phyloP scores from a whole-genome alignment of 2,329 filamentous ascomycete genomes.

The Fusarium sp. region DNA sequence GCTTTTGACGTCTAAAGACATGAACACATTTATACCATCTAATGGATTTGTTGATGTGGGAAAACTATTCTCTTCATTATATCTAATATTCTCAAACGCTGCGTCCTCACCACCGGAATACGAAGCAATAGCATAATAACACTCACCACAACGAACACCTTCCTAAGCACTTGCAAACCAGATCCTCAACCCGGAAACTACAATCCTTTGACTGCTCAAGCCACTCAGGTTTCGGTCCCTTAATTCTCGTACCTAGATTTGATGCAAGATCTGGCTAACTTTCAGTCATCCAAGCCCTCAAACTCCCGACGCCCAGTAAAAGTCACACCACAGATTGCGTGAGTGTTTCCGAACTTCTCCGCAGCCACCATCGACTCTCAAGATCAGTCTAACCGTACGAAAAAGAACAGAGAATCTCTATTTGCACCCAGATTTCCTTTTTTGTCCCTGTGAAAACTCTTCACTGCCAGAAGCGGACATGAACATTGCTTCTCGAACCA shows the following conservation, averaged over 20 bases:
- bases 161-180: neutral
- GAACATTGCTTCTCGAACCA: slow-evolving; percentile 20
- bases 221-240: neutral
- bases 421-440: neutral
- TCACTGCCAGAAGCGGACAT: slow-evolving; percentile 1
- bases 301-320: slow-evolving; percentile 25
- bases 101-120: neutral
- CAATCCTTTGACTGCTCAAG: neutral
- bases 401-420: neutral
- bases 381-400: neutral
- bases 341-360: slow-evolving; percentile 32
- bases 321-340: slow-evolving; percentile 36
- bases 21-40: neutral
- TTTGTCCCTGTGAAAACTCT: slow-evolving; percentile 3
- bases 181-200: neutral
- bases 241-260: neutral
- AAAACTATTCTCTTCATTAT: rapidly evolving
- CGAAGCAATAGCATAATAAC: neutral
- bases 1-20: neutral
- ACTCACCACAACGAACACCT: neutral
- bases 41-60: neutral
- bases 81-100: too few species aligned
- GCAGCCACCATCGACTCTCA: neutral
- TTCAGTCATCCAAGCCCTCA: slow-evolving; percentile 13
- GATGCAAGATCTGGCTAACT: neutral